Evolutionary conservation across 108 stramenopile genomes (phyloP), one percentile per base, ranked within the genome.

Genomic region (Skeletonema costatum): DNA sequence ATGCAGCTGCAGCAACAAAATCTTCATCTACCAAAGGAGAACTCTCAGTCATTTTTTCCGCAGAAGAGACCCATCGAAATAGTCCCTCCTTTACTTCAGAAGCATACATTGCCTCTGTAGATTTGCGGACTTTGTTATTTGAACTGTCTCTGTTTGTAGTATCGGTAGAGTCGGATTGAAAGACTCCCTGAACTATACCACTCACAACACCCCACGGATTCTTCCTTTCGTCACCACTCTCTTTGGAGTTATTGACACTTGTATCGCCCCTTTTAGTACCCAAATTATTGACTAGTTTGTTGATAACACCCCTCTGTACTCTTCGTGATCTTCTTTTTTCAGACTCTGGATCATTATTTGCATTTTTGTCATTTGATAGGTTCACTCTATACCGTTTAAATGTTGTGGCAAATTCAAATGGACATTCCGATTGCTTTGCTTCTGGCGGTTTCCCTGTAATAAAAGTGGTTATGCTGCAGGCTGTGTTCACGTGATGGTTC

Each of bases 331-430:
- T 64, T 60, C 50, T 36, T 17, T 50, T 41, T 44, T 70, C 64
- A 31, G 66, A 51, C 60, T 82, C 81, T 12, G 33, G 16, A 5
- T 68, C 61, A 8, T 41, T 63, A 42, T 36, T 35, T 32, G 48
- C 58, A 32, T 33, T 76, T 8, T 35, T 59, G 5, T 60, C 19
- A 33, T 21, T 36, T 6, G 67, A 50, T 46, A 86, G 35, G 65
- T 89, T 81, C 12, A 89, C 84, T 48, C 86, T 78, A 76, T 86
- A 89, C 17, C 83, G 68, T 44, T 87, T 87, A 78, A 87, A 89
- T 21, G 76, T 71, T 76, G 74, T 87, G 61, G 83, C 81, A 62
- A 86, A 84, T 12, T 41, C 39, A 70, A 75, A 48, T 60, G 75
- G 77, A 59, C 77, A 78, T 36, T 19, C 3, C 4, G 70, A 42